These are phyloP conservation scores for Pestalotiopsis sp. DNA, from an alignment of 2,329 filamentous ascomycete genomes.

Conservation along the genomic window DNA sequence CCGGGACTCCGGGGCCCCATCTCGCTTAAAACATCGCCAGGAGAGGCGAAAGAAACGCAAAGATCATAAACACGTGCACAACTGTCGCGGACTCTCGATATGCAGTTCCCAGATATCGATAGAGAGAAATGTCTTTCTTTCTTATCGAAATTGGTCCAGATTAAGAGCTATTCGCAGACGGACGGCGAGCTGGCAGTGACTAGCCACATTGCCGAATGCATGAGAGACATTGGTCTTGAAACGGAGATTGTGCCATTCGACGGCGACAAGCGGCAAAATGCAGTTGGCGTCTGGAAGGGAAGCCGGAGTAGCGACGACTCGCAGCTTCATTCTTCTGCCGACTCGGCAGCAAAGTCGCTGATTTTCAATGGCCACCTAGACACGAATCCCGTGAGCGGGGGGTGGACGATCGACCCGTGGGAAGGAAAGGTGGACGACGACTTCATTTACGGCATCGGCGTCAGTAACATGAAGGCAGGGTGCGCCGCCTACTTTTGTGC, in stretches of 20 bases:
- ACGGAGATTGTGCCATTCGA: slow-evolving; percentile 25
- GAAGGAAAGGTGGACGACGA: slow-evolving; percentile 30
- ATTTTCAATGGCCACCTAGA: slow-evolving; percentile 33
- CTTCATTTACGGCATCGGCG: slow-evolving; percentile 32
- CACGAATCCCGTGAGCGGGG: slow-evolving; percentile 31
- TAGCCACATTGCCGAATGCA: slow-evolving; percentile 23
- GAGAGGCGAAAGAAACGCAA: neutral
- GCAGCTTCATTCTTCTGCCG: neutral
- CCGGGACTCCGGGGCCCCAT: neutral
- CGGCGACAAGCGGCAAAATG: slow-evolving; percentile 26
- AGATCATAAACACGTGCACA: neutral
- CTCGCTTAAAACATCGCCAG: neutral
- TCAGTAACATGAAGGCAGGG: slow-evolving; percentile 33
- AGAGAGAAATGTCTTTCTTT: slow-evolving; percentile 24
- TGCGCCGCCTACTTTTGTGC: slow-evolving; percentile 32
- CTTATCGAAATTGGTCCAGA: slow-evolving; percentile 27
- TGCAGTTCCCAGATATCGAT: slow-evolving; percentile 27
- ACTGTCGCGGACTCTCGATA: neutral
- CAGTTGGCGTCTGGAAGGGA: slow-evolving; percentile 25
- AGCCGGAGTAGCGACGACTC: neutral
- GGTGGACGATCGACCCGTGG: slow-evolving; percentile 33
- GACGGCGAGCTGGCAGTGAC: slow-evolving; percentile 29
- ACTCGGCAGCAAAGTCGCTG: slow-evolving; percentile 17
- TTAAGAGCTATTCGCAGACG: slow-evolving; percentile 32
- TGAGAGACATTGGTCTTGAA: slow-evolving; percentile 27